Evolutionary conservation across 2,329 filamentous ascomycete genomes (phyloP), one percentile per base, ranked within the genome.

Genomic region (Xylogone sp.): DNA sequence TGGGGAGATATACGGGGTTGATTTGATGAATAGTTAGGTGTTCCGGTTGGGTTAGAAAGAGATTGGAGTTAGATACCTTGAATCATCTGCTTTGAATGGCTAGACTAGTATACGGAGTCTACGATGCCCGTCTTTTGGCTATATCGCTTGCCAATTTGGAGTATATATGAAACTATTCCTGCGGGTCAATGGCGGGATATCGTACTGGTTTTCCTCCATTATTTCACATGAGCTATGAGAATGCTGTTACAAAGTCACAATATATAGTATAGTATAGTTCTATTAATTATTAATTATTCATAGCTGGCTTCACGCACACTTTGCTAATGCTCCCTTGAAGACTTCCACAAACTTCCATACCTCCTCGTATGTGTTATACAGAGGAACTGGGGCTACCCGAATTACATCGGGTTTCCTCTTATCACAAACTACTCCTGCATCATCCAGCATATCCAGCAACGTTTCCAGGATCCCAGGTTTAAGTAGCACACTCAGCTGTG

Each of bases 371-470:
- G 80, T 83, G 62, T 93, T 93, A 70, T 96, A 96, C 58, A 96
- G 68, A 8, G 91, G 90, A 42, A 88, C 86, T 1, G 92, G 91
- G 2, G 91, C 90, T 1, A 95, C 83, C 1, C 91, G 76, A 47
- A 96, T 85, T 16, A 96, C 91, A 65, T 92, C 85, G 1, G 92
- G 91, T 67, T 88, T 89, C 53, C 91, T 76, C 76, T 94, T 88
- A 65, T 96, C 91, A 34, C 88, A 83, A 1, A 95, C 79, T 2
- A 94, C 83, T 1, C 86, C 88, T 1, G 81, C 78, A 12, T 81
- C 76, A 59, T 88, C 82, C 22, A 96, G 67, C 22, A 76, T 76
- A 43, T 74, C 71, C 53, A 83, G 77, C 2, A 95, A 82, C 6
- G 65, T 65, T n/a, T 93, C 88, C 50, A 96, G 69, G 48, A 94